Percentiles rank a stretch among this genome's conserved stretches.
phyloP scores from a whole-genome alignment of 139 green algal genomes.

The Micromonas commoda region DNA sequence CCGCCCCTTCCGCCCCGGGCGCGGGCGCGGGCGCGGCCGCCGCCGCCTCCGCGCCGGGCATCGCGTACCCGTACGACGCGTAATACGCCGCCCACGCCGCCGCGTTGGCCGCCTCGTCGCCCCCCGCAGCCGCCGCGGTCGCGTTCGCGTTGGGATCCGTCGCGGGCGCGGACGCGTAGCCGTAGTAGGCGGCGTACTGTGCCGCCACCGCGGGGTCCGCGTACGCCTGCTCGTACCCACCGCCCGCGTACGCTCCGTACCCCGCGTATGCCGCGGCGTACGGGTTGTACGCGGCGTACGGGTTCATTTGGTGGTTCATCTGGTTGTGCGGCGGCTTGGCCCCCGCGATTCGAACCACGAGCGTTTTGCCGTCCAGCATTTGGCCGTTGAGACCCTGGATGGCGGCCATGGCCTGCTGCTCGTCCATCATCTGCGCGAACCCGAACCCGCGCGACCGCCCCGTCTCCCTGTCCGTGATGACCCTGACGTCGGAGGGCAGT shows the following conservation, averaged over 20 bases:
- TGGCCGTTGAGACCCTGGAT: constrained; percentile 16
- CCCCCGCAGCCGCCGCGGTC: no score
- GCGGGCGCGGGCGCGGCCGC: no score
- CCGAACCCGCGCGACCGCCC: constrained; percentile 60
- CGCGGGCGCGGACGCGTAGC: no score
- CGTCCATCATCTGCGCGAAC: constrained; percentile 78
- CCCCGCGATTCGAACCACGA: constrained; percentile 43
- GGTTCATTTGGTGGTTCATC: no score
- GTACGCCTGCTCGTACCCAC: neutral
- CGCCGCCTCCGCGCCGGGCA: neutral
- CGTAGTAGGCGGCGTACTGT: no score
- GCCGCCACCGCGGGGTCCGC: no score
- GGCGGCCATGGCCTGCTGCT: constrained; percentile 39
- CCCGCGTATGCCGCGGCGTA: neutral
- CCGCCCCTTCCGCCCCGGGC: no score
- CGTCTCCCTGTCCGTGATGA: constrained; percentile 55
- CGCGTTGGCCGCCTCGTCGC: no score
- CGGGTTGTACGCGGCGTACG: neutral
- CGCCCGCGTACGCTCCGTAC: neutral
- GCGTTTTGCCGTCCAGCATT: constrained; percentile 22
- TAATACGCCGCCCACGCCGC: neutral
- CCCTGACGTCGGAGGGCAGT: constrained; percentile 48
- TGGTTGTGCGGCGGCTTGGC: no score
- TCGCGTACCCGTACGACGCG: neutral
- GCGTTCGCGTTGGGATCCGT: neutral